A percentile compares a stretch with the other conserved stretches of the same genome.
phyloP scores from a whole-genome alignment of 2,329 filamentous ascomycete species.

The Stagonosporopsis cucurbitacearum region DNA sequence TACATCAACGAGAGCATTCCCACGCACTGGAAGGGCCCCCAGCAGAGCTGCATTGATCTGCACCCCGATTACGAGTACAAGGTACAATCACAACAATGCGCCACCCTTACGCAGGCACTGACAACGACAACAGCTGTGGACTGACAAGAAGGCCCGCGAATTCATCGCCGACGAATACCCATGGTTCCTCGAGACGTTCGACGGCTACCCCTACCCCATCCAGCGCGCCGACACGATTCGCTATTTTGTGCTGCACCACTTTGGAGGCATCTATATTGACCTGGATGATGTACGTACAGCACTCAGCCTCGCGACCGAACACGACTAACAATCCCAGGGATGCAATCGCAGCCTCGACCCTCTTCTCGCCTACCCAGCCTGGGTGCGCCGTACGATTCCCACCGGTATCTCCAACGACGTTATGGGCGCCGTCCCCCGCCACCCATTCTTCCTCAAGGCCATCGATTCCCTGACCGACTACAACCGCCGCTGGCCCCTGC shows the following conservation, averaged over 20 bases:
- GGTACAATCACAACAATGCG: slow-evolving; percentile 48
- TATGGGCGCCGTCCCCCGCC: slow-evolving; percentile 74
- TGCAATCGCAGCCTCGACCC: slow-evolving; percentile 73
- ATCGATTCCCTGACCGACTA: slow-evolving; percentile 72
- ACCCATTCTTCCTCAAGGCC: slow-evolving; percentile 75
- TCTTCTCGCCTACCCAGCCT: slow-evolving; percentile 71
- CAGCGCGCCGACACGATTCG: slow-evolving; percentile 79
- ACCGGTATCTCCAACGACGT: slow-evolving; percentile 84
- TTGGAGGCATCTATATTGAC: slow-evolving; percentile 82
- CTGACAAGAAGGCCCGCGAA: slow-evolving; percentile 69
- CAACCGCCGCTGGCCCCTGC: slow-evolving; percentile 70
- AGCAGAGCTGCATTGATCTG: slow-evolving; percentile 69
- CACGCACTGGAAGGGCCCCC: slow-evolving; percentile 68
- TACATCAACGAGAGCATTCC: slow-evolving; percentile 75
- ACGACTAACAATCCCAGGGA: slow-evolving; percentile 54
- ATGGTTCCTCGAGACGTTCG: slow-evolving; percentile 78
- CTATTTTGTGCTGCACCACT: slow-evolving; percentile 79
- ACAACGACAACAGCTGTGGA: slow-evolving; percentile 68
- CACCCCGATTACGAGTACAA: slow-evolving; percentile 78
- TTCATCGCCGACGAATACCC: slow-evolving; percentile 75
- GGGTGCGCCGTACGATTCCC: slow-evolving; percentile 73
- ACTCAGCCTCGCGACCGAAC: slow-evolving; percentile 3
- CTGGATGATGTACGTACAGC: slow-evolving; percentile 67
- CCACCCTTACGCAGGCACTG: slow-evolving; percentile 8
- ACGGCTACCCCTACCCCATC: slow-evolving; percentile 75